Evolutionary conservation across 2,329 filamentous ascomycete genomes (phyloP), one percentile per base, ranked within the genome.

Genomic region (Cryphonectria carpinicola): DNA sequence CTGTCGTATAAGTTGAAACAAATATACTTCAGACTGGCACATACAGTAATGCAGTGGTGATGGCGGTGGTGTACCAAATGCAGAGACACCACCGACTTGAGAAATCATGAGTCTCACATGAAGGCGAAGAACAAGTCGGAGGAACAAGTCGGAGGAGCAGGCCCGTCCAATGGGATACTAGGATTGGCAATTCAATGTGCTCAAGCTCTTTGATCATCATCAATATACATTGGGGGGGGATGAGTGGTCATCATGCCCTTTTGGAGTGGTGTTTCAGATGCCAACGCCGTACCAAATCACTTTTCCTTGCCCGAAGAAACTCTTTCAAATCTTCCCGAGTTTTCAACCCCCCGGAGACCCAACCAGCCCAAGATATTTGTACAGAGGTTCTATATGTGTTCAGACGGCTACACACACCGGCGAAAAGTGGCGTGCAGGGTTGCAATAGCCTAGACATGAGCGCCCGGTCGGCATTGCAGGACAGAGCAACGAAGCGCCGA

Each of bases 261-360:
- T 68, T 66, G 65, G 71, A 72, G 71, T 72, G 71, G 71, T 72
- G 71, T 72, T 72, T 72, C 68, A 62, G 52, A 66, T 69, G 66
- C 71, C 71, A 67, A 66, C 69, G 71, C 69, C 64, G 56, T 68
- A 35, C 66, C 35, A 17, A 28, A 56, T 56, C 46, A 11, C 58
- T n/a, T 25, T 56, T 63, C 41, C 54, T 32, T 32, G 54, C 46
- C 35, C 52, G 22, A 49, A 46, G 56, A 11, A 19, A 49, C 25
- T 52, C 37, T 41, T 41, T 65, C 37, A 61, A 35, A 69, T 68
- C 43, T 58, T 46, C 60, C 62, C 66, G 49, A 49, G 22, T 56
- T 66, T 28, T 46, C 66, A 49, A 49, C 43, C 46, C 14, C 41
- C 35, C 10, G 17, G 35, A n/a, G 25, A 58, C 63, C 66, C 52